Conservation (phyloP, 257 asterid species). For the Knoxia roxburghii region DNA sequence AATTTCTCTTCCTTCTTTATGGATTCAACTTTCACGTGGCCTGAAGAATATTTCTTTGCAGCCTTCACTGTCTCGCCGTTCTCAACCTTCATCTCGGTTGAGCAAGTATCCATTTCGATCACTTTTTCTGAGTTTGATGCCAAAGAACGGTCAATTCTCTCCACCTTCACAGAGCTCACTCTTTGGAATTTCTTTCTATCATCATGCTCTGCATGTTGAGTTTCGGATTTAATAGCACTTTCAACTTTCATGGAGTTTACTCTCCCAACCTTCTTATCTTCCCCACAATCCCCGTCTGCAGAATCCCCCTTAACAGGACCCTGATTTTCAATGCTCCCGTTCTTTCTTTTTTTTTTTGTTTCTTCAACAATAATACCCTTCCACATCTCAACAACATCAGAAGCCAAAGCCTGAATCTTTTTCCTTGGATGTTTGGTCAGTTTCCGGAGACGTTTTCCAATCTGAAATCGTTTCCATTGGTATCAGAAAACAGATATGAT, state of each 20-base stretch:
- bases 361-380: constrained; percentile 68
- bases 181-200: constrained; percentile 36
- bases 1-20: constrained; percentile 41
- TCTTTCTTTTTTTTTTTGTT: constrained; percentile 48
- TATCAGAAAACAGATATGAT: background rate
- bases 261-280: too few relatives aligned
- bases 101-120: constrained; percentile 32
- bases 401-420: constrained; percentile 68
- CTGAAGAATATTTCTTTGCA: constrained; percentile 18
- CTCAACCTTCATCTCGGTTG: constrained; percentile 27
- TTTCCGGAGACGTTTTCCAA: constrained; percentile 81
- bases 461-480: constrained; percentile 37
- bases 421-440: constrained; percentile 79
- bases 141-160: constrained; percentile 21
- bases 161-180: constrained; percentile 41
- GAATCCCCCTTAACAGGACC: constrained; percentile 28
- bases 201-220: constrained; percentile 19
- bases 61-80: constrained; percentile 25
- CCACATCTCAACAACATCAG: constrained; percentile 83
- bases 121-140: constrained; percentile 27
- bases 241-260: too few relatives aligned
- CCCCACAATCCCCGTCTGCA: background rate
- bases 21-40: constrained; percentile 30
- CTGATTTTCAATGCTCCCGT: constrained; percentile 32
- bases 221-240: too few relatives aligned